Evolutionary conservation across 805 yeast species (phyloP), one percentile per base, ranked within the genome.

Genomic region (Candida maltosa): DNA sequence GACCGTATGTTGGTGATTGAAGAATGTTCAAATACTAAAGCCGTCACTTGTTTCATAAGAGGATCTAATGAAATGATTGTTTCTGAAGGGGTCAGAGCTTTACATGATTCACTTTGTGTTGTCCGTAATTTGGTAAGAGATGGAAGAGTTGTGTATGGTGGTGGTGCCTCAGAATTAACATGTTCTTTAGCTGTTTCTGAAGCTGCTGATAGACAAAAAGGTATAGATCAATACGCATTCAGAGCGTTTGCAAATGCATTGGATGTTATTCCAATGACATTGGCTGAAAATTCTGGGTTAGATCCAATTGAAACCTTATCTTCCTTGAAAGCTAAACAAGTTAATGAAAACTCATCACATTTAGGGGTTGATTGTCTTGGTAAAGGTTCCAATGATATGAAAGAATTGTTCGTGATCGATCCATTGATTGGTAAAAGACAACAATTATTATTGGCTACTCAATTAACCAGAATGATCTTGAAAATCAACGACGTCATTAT

Each of bases 11-110:
- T 93, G 46, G 93, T 89, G 17, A 80, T 93, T 45, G 97, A 91
- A 66, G 87, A 89, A 45, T 81, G 93, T 54, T 79, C 87, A 25
- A 84, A 87, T 55, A 73, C 89, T 19, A 79, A 83, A 52, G 93
- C 96, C 3, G 97, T 88, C 5, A 88, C 97, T 1, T 84, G 95
- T 52, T 83, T 93, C 58, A 73, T 93, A 30, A 79, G 98, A 60
- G 99, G 99, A 25, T 86, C 96, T 6, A 93, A 89, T 64, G 89
- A 86, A 62, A 94, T 93, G 98, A 87, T 94, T 52, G 91, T 87
- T 20, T 98, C 91, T 54, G 99, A 93, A 68, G 94, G 96, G 34
- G 78, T 86, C 46, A 83, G 99, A 60, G 97, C 98, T 1, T 72
- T 93, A 40, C 97, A 93, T 54, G 99, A 93, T 59, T 86, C 98